phyloP scores from a whole-genome alignment of 352 stramenopile genomes.

The Pythium brassicae region DNA sequence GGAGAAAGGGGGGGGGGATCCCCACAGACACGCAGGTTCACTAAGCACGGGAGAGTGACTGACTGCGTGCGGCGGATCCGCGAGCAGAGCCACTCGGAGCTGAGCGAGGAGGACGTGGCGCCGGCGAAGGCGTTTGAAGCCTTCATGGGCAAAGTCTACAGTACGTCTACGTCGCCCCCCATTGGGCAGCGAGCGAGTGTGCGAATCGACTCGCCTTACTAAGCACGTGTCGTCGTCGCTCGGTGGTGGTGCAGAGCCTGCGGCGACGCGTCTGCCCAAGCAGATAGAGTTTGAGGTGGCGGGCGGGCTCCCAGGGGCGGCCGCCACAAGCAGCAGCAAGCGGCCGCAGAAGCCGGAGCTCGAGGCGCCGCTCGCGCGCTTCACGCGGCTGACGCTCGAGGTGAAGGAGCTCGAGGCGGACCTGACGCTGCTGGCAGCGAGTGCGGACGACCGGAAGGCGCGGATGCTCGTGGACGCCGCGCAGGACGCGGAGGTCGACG shows the following conservation, averaged over 20 bases:
- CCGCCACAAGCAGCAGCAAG: background rate
- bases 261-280: conserved; percentile 22
- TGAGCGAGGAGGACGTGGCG: conserved; percentile 50
- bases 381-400: conserved; percentile 64
- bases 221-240: background rate
- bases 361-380: conserved; percentile 66
- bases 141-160: conserved; percentile 85
- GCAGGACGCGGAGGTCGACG: conserved; percentile 58
- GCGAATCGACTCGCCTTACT: too few species aligned
- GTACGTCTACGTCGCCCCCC: conserved; percentile 18
- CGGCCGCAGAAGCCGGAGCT: conserved; percentile 21
- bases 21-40: too few species aligned
- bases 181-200: too few species aligned
- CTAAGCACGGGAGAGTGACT: background rate
- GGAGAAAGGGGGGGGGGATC: too few species aligned
- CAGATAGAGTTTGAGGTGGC: conserved; percentile 52
- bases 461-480: conserved; percentile 53
- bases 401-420: conserved; percentile 68
- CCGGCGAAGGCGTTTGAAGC: conserved; percentile 62
- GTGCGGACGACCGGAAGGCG: conserved; percentile 38
- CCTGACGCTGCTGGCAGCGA: conserved; percentile 42
- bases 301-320: conserved; percentile 2
- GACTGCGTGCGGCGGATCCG: background rate
- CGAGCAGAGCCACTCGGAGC: conserved; percentile 42
- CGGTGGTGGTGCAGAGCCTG: conserved; percentile 29